Conservation (phyloP, 108 stramenopile genomes). For the Craspedostauros australis region DNA sequence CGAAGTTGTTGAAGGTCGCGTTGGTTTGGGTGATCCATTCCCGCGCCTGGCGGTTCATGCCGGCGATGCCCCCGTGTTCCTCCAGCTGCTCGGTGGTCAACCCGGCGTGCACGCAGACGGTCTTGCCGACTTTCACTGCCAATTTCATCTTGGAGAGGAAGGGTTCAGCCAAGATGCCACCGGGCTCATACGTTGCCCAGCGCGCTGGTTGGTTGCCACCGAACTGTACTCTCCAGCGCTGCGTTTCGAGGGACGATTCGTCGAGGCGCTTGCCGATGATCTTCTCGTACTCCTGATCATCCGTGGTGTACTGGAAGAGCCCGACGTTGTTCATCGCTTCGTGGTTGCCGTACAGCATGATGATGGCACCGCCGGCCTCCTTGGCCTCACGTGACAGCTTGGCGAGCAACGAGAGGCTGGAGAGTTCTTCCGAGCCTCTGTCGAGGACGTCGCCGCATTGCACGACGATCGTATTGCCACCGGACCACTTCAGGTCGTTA, state of each 20-base stretch:
- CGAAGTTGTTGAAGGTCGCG: constrained; percentile 5
- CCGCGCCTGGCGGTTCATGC: constrained; percentile 50
- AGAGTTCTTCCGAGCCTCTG: constrained; percentile 61
- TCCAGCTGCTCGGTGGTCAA: constrained; percentile 52
- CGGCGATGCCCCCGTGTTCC: constrained; percentile 39
- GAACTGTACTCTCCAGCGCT: constrained; percentile 71
- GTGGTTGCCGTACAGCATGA: constrained; percentile 72
- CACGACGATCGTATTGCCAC: constrained; percentile 53
- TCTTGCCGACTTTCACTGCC: constrained; percentile 51
- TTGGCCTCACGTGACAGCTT: constrained; percentile 52
- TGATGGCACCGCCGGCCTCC: constrained; percentile 36
- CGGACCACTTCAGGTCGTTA: constrained; percentile 38
- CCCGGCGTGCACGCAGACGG: constrained; percentile 77
- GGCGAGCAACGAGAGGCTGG: constrained; percentile 48
- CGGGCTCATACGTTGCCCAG: constrained; percentile 70
- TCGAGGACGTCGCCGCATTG: constrained; percentile 80
- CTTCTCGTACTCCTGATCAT: constrained; percentile 54
- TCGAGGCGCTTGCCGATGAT: constrained; percentile 12
- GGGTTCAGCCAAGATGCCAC: constrained; percentile 42
- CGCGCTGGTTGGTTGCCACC: constrained; percentile 63
- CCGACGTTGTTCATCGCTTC: constrained; percentile 69
- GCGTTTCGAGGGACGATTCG: too few species aligned
- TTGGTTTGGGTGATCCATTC: constrained; percentile 36
- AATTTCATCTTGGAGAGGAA: constrained; percentile 69
- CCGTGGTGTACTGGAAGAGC: constrained; percentile 63